These are phyloP conservation scores for Salix koriyanagi DNA, from an alignment of 345 rosid genomes.

Conservation along the genomic window DNA sequence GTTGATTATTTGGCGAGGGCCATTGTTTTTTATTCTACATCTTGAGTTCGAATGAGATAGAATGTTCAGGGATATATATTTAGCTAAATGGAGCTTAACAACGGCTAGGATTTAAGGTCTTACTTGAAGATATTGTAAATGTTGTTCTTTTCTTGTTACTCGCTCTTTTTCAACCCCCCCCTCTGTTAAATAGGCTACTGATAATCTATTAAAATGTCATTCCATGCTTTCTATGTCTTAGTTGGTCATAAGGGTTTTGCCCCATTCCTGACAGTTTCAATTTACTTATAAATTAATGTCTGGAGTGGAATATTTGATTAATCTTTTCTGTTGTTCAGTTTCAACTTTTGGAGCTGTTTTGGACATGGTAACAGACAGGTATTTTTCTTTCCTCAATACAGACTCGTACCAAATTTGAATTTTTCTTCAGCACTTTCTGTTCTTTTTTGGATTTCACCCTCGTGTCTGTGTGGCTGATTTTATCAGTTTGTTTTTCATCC, in stretches of 20 bases:
- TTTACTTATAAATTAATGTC: background rate
- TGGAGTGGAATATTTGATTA: constrained; percentile 11
- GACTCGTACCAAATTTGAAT: background rate
- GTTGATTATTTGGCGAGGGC: background rate
- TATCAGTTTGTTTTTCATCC: constrained; percentile 21
- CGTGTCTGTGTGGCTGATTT: constrained; percentile 6
- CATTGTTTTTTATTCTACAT: background rate
- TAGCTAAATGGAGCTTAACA: background rate
- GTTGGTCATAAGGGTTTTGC: background rate
- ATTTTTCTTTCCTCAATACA: background rate
- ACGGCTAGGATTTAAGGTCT: background rate
- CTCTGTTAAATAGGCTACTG: background rate
- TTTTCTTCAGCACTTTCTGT: background rate
- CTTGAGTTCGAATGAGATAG: background rate
- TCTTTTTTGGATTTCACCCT: background rate
- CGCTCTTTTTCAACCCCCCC: background rate
- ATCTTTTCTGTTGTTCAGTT: constrained; percentile 40
- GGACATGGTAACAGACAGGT: constrained; percentile 98
- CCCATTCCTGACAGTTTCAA: background rate
- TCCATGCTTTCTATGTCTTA: background rate
- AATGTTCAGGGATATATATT: constrained; percentile 4
- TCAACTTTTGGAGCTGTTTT: constrained; percentile 96
- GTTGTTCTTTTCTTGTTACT: background rate
- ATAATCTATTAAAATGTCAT: background rate
- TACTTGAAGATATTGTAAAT: background rate